Percentiles rank a stretch among this genome's conserved stretches.
phyloP scores from a whole-genome alignment of 1,284 basidiomycete species.

The Lentinula novae-zelandiae region DNA sequence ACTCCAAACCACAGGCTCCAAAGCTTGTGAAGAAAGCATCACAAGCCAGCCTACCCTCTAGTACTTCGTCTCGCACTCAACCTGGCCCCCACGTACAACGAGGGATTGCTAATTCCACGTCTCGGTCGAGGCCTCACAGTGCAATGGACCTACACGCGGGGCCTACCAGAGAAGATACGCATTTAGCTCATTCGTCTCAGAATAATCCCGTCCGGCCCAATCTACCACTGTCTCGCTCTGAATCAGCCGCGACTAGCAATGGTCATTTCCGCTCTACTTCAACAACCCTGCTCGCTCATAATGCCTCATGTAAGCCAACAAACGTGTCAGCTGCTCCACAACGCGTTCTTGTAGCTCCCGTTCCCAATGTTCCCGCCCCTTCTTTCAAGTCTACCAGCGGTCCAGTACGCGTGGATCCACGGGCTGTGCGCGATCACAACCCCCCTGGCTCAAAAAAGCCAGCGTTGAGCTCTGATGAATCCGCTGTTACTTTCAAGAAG shows the following conservation, averaged over 20 bases:
- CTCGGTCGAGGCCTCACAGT: background rate
- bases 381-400: background rate
- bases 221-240: constrained; percentile 4
- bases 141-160: background rate
- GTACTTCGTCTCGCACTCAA: background rate
- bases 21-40: constrained; percentile 5
- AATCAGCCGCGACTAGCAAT: background rate
- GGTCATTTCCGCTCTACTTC: constrained; percentile 3
- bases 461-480: constrained; percentile 2
- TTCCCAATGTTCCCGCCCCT: background rate
- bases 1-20: background rate
- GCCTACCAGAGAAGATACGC: constrained; percentile 1
- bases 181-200: background rate
- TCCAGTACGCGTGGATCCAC: constrained; percentile 3
- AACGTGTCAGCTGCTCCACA: constrained; percentile 2
- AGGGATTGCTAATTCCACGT: background rate
- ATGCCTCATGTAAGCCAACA: background rate
- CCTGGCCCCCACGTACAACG: background rate
- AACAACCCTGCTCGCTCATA: background rate
- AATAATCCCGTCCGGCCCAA: background rate
- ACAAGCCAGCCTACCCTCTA: background rate
- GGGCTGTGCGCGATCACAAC: constrained; percentile 1
- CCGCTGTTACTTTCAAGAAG: background rate
- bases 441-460: constrained; percentile 3
- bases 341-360: background rate